Evolutionary conservation across 2,329 filamentous ascomycete species (phyloP).

Genomic region (Rosellinia necatrix): DNA sequence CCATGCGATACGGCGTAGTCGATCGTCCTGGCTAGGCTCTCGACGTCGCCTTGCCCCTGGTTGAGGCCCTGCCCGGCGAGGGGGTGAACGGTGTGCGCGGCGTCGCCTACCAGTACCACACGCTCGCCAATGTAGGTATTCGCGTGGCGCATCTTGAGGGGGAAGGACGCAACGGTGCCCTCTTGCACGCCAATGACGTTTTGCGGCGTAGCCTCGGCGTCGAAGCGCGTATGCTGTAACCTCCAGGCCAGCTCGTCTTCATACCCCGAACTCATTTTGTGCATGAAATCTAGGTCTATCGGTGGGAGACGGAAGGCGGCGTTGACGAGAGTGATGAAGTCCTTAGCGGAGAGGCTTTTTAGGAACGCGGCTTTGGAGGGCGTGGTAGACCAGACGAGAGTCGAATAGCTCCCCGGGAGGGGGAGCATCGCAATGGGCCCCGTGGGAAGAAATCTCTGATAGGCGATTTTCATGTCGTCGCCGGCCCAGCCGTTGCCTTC

Average conservation of each 20-base stretch:
- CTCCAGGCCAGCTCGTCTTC: conserved; percentile 86
- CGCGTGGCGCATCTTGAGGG: conserved; percentile 89
- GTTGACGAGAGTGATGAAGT: conserved; percentile 89
- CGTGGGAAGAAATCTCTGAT: conserved; percentile 92
- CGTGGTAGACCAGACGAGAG: conserved; percentile 94
- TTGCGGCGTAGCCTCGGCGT: conserved; percentile 64
- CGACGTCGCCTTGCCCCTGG: conserved; percentile 86
- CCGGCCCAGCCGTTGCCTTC: conserved; percentile 62
- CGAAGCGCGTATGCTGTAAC: conserved; percentile 67
- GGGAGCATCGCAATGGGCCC: conserved; percentile 92
- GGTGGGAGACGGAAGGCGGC: conserved; percentile 84
- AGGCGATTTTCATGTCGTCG: conserved; percentile 72
- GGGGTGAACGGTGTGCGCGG: conserved; percentile 93
- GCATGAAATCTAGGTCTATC: conserved; percentile 82
- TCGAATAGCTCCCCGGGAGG: conserved; percentile 79
- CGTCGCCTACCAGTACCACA: conserved; percentile 90
- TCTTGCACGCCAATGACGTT: conserved; percentile 73
- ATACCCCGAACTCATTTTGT: conserved; percentile 63
- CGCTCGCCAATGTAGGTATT: conserved; percentile 89
- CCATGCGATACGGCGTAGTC: conserved; percentile 79
- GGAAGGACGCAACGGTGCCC: conserved; percentile 84
- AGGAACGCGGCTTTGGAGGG: conserved; percentile 77
- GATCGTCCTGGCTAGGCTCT: conserved; percentile 75
- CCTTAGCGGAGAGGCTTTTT: conserved; percentile 71
- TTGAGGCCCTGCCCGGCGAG: conserved; percentile 95